Evolutionary conservation across 306 rosid genomes (phyloP).

Genomic region (Cucurbita pepo): DNA sequence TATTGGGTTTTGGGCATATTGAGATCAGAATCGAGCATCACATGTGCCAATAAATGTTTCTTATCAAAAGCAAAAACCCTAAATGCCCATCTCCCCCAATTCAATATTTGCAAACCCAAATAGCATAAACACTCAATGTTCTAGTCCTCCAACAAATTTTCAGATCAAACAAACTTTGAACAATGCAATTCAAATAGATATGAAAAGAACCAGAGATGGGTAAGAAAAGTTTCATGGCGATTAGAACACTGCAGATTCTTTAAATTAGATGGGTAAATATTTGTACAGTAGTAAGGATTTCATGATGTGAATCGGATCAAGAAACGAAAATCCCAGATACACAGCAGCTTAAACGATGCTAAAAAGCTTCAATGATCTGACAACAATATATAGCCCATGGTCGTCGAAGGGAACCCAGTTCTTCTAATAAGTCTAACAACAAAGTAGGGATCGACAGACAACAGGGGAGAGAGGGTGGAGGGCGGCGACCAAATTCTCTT

Average conservation of each 20-base stretch:
- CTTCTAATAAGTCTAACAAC: not conserved
- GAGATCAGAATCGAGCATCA: conserved; percentile 3
- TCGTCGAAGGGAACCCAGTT: not conserved
- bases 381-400: conserved; percentile 1
- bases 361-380: conserved; percentile 21
- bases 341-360: conserved; percentile 26
- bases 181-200: not conserved
- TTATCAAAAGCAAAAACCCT: not conserved
- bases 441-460: not conserved
- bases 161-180: not conserved
- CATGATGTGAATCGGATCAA: conserved; percentile 21
- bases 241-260: not conserved
- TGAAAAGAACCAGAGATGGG: not conserved
- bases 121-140: not conserved
- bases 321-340: conserved; percentile 12
- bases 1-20: conserved; percentile 1
- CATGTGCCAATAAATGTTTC: conserved; percentile 11
- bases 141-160: not conserved
- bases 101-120: not conserved
- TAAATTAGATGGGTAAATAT: conserved; percentile 2
- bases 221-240: not conserved
- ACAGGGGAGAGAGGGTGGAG: not conserved
- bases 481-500: conserved; percentile 7
- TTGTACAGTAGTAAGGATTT: conserved; percentile 7
- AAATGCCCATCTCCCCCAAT: not conserved